Percentiles rank a stretch among this genome's conserved stretches.
phyloP scores from a whole-genome alignment of 2,329 filamentous ascomycete genomes.

The Fonsecaea monophora region DNA sequence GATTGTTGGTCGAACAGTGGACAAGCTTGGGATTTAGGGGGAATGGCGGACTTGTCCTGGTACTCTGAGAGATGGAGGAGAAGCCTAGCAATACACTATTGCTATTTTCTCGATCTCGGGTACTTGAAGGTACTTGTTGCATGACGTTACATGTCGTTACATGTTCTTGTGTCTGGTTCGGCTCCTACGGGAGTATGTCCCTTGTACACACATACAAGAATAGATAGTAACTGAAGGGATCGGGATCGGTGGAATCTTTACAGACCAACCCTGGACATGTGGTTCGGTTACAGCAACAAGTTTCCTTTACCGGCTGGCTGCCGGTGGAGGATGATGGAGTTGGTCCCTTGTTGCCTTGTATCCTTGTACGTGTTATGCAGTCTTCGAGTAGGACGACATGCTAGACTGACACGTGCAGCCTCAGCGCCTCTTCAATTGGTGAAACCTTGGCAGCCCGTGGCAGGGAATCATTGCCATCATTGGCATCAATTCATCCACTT shows the following conservation, averaged over 20 bases:
- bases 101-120: slow-evolving; percentile 1
- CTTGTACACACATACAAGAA: too few species aligned
- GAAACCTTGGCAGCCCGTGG: slow-evolving; percentile 1
- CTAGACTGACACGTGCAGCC: slow-evolving; percentile 11
- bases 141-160: neutral
- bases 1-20: slow-evolving; percentile 65
- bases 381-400: neutral
- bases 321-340: neutral
- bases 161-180: neutral
- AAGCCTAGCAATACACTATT: neutral
- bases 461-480: neutral
- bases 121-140: neutral
- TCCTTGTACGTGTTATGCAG: too few species aligned
- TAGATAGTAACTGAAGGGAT: neutral
- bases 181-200: too few species aligned
- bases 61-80: neutral
- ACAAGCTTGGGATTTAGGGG: slow-evolving; percentile 48
- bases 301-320: neutral
- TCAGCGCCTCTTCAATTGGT: slow-evolving; percentile 12
- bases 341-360: too few species aligned
- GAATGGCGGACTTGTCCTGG: neutral
- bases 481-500: too few species aligned
- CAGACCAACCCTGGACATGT: neutral
- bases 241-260: neutral
- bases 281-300: neutral